Evolutionary conservation across 345 rosid species (phyloP).

Genomic region (Kandelia obovata): DNA sequence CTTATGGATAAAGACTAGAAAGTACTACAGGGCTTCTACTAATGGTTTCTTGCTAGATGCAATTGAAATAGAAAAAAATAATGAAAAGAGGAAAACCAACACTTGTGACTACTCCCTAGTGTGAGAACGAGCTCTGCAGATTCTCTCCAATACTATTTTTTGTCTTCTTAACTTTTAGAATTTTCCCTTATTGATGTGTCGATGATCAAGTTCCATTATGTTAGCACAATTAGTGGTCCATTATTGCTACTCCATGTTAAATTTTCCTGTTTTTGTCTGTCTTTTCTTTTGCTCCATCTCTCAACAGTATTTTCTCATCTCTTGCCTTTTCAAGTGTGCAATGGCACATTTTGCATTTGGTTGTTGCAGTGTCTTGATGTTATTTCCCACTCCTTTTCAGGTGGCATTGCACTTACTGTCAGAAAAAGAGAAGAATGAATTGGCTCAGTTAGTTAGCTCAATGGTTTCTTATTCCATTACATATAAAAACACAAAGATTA

Average conservation of each 20-base stretch:
- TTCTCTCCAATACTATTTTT: neutral
- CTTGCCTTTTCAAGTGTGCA: constrained; percentile 1
- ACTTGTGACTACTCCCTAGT: neutral
- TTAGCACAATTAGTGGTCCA: no score
- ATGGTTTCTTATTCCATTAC: constrained; percentile 78
- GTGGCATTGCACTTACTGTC: constrained; percentile 80
- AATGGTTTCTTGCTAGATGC: neutral
- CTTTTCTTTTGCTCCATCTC: neutral
- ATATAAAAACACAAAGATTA: constrained; percentile 54
- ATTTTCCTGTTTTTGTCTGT: neutral
- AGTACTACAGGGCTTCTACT: neutral
- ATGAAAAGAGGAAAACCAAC: neutral
- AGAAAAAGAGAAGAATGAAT: constrained; percentile 63
- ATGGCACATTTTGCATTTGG: neutral
- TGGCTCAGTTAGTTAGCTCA: constrained; percentile 54
- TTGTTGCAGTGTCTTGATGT: constrained; percentile 7
- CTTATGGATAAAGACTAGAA: neutral
- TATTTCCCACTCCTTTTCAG: constrained; percentile 34
- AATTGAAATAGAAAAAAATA: neutral
- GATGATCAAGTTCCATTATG: neutral
- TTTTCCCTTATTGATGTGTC: neutral
- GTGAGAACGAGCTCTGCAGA: neutral
- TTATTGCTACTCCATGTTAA: neutral
- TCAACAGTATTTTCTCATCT: neutral
- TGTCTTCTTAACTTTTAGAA: neutral